Evolutionary conservation across 306 rosid species (phyloP), one percentile per base, ranked within the genome.

Genomic region (Astragalus glycyphyllos): DNA sequence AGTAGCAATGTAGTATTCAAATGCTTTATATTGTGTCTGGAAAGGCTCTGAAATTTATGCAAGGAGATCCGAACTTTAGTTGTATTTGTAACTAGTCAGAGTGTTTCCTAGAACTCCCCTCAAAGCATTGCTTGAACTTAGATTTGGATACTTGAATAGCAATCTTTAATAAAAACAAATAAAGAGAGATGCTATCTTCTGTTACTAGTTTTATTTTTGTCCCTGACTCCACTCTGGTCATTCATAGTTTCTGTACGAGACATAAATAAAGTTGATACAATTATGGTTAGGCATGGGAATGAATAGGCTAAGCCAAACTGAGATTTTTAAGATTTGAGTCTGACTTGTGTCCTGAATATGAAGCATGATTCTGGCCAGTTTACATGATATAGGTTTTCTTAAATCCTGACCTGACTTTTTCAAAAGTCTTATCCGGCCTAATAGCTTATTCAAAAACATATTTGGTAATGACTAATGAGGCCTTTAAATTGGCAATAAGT

Each of bases 81-180:
- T 38, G 15, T 15, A 12, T 38, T 6, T 40, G 45, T 62, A 51
- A 48, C 14, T 60, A 11, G 26, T 40, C 13, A 48, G 13, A 14
- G 23, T 53, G 13, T 16, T 74, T 64, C 35, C 72, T 41, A 74
- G 65, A 23, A 11, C 7, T 14, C 44, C 11, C 9, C 17, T 3
- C 0, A 7, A 15, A 37, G 49, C 13, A 60, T 72, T 50, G 46
- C 45, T 53, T 74, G 5, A 26, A 3, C 61, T 17, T 17, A 16
- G n/a, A 51, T 42, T 54, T 66, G 42, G 35, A 40, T 77, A 16
- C 50, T 58, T n/a, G 34, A 44, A 32, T 74, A 49, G 32, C 41
- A 8, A 29, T 73, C 13, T 15, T 13, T 31, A 31, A 54, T n/a
- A 54, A 51, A 42, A 42, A 64, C 29, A 55, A 65, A 11, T 20